Percentiles rank a stretch among this genome's conserved stretches.
Evolutionary conservation across 257 asterid species (phyloP).

Genomic region (Cynanchum wilfordii): DNA sequence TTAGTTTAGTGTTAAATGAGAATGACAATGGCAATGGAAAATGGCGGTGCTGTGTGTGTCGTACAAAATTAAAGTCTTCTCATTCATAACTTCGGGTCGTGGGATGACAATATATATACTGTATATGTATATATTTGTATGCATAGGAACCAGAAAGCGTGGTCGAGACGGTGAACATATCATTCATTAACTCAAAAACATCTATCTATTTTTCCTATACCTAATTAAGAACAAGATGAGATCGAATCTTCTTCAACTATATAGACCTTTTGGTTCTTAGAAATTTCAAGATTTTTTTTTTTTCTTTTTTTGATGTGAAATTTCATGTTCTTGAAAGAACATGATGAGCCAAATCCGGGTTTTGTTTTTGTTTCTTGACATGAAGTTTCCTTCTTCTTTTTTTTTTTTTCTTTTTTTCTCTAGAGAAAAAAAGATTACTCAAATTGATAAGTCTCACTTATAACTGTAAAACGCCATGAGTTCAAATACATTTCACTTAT

Average conservation of each 20-base stretch:
- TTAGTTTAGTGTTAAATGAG: too few species aligned
- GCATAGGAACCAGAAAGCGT: constrained; percentile 63
- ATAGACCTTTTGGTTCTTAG: too few species aligned
- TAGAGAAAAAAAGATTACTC: too few species aligned
- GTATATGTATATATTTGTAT: constrained; percentile 4
- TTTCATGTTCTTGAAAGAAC: not conserved
- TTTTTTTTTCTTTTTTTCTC: too few species aligned
- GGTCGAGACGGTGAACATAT: constrained; percentile 66
- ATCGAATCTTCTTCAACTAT: not conserved
- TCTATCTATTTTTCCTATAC: too few species aligned
- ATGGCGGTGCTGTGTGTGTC: constrained; percentile 3
- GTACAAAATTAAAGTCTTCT: constrained; percentile 5
- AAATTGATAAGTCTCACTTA: too few species aligned
- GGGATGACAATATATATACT: constrained; percentile 20
- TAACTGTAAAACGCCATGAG: too few species aligned
- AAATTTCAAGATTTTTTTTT: not conserved
- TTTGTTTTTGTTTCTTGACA: not conserved
- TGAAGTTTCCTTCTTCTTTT: not conserved
- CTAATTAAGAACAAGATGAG: too few species aligned
- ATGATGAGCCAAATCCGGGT: not conserved
- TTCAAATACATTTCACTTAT: too few species aligned
- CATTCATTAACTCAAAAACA: constrained; percentile 23
- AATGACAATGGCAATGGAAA: too few species aligned
- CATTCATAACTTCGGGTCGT: constrained; percentile 31
- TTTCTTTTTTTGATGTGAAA: not conserved